Evolutionary conservation across 371 early-diverging fungal genomes (phyloP), one percentile per base, ranked within the genome.

Genomic region (Saksenaea vasiformis): DNA sequence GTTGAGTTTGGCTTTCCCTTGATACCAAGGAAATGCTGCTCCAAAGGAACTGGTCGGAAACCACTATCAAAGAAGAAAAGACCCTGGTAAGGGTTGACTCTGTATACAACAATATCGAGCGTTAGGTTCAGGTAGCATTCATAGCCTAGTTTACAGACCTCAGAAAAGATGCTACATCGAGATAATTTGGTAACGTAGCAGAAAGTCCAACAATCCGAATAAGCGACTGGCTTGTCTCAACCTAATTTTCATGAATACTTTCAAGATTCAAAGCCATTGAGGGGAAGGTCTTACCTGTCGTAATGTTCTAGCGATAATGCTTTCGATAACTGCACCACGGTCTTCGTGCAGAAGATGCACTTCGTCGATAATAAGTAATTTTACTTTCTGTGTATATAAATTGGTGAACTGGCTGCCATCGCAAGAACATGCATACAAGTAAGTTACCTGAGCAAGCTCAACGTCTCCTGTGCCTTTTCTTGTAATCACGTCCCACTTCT

Each of bases 401-500:
- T 26, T 54, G 41, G 22, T 35, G 2, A 57, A 8, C 14, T 36
- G 27, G 44, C 4, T 19, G 0, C 1, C 27, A 59, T 41, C 5
- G 15, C 24, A 9, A 5, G 11, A 10, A 34, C 14, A 10, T 3
- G 26, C 24, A 15, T 10, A 47, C 15, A 8, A 36, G 27, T 72
- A n/a, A n/a, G n/a, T n/a, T n/a, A 93, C 90, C 67, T 91, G 91
- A 5, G 92, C 88, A n/a, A 97, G 80, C 67, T 97, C 96, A 3
- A 87, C 89, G 77, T 96, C 96, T 22, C 95, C 96, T 2, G 90
- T 90, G 24, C 93, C 84, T 80, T 98, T 99, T 68, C 99, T 84
- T 8, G 99, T 99, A 26, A 98, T 93, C 2, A 98, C 97, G 83
- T 99, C 99, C 97, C 99, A 99, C 73, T 99, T 99, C 73, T 99